Conservation (phyloP, 345 rosid species). For the Gossypium stocksii region DNA sequence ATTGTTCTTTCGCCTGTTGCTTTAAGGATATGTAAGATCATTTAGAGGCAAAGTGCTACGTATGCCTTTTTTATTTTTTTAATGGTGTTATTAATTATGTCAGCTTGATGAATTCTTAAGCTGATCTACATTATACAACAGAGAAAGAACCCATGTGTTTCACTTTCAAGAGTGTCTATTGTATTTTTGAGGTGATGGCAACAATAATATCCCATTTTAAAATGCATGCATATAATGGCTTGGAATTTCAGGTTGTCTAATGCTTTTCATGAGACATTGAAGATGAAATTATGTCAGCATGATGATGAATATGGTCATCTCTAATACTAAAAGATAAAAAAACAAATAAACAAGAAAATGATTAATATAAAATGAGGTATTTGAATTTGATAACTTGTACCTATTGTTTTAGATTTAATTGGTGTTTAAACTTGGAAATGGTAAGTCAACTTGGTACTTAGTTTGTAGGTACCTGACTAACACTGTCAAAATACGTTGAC, state of each 20-base stretch:
- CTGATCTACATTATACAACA: not conserved
- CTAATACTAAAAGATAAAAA: not conserved
- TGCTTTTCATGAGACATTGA: too few species aligned
- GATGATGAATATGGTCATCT: conserved; percentile 12
- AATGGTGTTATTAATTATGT: conserved; percentile 3
- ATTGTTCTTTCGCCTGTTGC: not conserved
- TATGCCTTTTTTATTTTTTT: too few species aligned
- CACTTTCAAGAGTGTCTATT: not conserved
- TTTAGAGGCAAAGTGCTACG: not conserved
- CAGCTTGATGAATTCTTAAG: not conserved
- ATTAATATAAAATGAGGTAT: not conserved
- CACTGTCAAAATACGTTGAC: too few species aligned
- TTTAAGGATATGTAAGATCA: not conserved
- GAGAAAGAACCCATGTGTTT: too few species aligned
- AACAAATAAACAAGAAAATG: not conserved
- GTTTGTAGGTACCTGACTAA: too few species aligned
- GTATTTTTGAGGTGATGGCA: not conserved
- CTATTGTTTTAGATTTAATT: too few species aligned
- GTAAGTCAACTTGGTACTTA: too few species aligned
- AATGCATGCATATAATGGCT: not conserved
- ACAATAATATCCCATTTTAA: not conserved
- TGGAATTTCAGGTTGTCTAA: not conserved
- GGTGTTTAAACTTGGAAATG: too few species aligned
- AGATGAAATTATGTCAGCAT: conserved; percentile 3
- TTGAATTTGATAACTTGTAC: too few species aligned